These are phyloP conservation scores for Zygnema cylindricum DNA, from an alignment of 139 green algal genomes.

Conservation along the genomic window DNA sequence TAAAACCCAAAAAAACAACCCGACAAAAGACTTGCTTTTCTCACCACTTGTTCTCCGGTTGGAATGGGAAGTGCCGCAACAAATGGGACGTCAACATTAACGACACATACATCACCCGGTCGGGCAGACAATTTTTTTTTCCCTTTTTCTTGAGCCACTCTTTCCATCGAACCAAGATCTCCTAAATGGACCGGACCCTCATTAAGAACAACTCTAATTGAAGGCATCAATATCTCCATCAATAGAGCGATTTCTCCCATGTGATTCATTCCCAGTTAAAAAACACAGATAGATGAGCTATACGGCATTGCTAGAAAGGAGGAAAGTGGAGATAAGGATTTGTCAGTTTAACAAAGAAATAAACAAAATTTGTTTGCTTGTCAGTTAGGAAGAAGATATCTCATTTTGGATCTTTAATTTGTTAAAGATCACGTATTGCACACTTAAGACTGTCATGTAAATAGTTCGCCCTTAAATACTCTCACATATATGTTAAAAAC, in stretches of 20 bases:
- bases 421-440: too few species aligned
- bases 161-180: constrained; percentile 46
- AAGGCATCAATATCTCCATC: constrained; percentile 35
- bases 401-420: background rate
- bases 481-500: too few species aligned
- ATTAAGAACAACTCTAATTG: constrained; percentile 62
- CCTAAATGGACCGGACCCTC: constrained; percentile 61
- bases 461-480: too few species aligned
- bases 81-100: constrained; percentile 60
- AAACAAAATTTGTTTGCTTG: too few species aligned
- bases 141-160: constrained; percentile 58
- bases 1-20: too few species aligned
- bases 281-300: constrained; percentile 25
- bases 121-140: constrained; percentile 57
- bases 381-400: background rate
- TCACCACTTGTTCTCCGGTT: constrained; percentile 11
- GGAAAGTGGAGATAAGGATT: too few species aligned
- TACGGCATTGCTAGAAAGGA: constrained; percentile 15
- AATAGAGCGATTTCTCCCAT: constrained; percentile 61
- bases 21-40: too few species aligned
- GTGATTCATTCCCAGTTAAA: constrained; percentile 66
- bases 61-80: constrained; percentile 57
- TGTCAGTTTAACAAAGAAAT: too few species aligned
- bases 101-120: constrained; percentile 53
- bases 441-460: too few species aligned